A percentile compares a stretch with the other conserved stretches of the same genome.
Conservation (phyloP, 352 stramenopile genomes). For the Phytophthora sojae region DNA sequence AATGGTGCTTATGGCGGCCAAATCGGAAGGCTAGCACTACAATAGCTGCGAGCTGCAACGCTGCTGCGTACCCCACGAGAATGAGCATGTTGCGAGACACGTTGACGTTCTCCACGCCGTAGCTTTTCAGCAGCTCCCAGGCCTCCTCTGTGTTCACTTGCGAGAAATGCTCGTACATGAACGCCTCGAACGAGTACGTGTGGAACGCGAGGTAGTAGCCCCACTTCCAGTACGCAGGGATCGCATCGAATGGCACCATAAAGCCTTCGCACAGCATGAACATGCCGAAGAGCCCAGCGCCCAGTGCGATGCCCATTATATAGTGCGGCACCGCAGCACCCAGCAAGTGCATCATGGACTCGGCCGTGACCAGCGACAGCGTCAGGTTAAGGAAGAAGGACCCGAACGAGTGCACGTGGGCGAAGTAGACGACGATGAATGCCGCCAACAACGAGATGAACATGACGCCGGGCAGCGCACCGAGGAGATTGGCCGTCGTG, state of each 20-base stretch:
- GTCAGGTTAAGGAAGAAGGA: constrained; percentile 73
- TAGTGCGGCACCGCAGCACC: constrained; percentile 74
- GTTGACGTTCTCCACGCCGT: constrained; percentile 59
- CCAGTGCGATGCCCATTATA: constrained; percentile 83
- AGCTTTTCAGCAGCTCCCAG: constrained; percentile 38
- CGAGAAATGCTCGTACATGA: constrained; percentile 82
- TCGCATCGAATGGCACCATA: constrained; percentile 60
- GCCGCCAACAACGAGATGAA: constrained; percentile 70
- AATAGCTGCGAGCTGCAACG: constrained; percentile 54
- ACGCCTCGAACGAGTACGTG: constrained; percentile 79
- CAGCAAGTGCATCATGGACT: constrained; percentile 81
- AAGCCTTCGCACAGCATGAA: constrained; percentile 87
- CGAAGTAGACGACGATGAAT: constrained; percentile 58
- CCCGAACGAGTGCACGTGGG: constrained; percentile 62
- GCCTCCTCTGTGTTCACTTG: constrained; percentile 20
- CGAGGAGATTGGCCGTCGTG: constrained; percentile 78
- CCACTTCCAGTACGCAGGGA: constrained; percentile 76
- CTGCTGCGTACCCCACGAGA: constrained; percentile 49
- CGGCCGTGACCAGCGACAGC: constrained; percentile 68
- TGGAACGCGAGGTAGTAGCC: constrained; percentile 85
- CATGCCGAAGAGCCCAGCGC: constrained; percentile 77
- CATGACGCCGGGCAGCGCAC: constrained; percentile 65
- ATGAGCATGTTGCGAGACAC: constrained; percentile 66
- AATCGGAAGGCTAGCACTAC: constrained; percentile 40
- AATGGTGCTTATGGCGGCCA: constrained; percentile 26